Conservation (phyloP, 768 basidiomycete species). For the Lactarius indigo region DNA sequence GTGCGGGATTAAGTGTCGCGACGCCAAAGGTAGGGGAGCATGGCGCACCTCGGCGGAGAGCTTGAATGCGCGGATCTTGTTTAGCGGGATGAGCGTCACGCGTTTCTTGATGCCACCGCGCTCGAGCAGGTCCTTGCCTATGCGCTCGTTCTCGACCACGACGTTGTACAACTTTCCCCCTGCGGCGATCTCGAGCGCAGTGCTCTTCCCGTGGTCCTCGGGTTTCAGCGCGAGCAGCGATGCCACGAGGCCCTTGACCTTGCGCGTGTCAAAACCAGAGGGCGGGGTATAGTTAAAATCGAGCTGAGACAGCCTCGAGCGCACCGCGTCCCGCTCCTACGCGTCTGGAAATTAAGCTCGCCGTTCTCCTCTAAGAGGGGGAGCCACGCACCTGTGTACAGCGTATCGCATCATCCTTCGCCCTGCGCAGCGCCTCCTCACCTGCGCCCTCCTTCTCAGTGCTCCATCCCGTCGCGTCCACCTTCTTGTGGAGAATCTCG, state of each 20-base stretch:
- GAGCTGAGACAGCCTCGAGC: slow-evolving; percentile 61
- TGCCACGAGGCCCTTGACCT: slow-evolving; percentile 91
- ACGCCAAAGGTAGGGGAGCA: not conserved
- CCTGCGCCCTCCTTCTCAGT: slow-evolving; percentile 63
- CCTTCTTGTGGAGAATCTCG: slow-evolving; percentile 47
- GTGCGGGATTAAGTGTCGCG: not conserved
- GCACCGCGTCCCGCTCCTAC: slow-evolving; percentile 67
- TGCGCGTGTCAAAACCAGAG: slow-evolving; percentile 74
- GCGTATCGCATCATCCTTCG: slow-evolving; percentile 50
- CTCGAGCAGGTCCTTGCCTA: slow-evolving; percentile 81
- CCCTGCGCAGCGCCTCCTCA: slow-evolving; percentile 48
- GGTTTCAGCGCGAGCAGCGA: slow-evolving; percentile 75
- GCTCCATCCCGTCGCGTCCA: slow-evolving; percentile 71
- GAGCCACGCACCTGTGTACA: slow-evolving; percentile 55
- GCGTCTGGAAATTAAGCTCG: not conserved
- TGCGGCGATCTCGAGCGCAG: slow-evolving; percentile 90
- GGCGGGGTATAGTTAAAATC: slow-evolving; percentile 84
- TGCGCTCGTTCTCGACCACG: slow-evolving; percentile 85
- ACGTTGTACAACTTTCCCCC: slow-evolving; percentile 90
- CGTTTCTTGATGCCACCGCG: slow-evolving; percentile 77
- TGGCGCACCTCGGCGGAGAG: slow-evolving; percentile 46
- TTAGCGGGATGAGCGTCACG: slow-evolving; percentile 91
- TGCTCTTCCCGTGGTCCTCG: slow-evolving; percentile 72
- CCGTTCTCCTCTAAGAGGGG: not conserved
- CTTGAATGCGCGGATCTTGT: slow-evolving; percentile 73